Conservation (phyloP, 768 basidiomycete species). For the Leccinum subgranulosum region DNA sequence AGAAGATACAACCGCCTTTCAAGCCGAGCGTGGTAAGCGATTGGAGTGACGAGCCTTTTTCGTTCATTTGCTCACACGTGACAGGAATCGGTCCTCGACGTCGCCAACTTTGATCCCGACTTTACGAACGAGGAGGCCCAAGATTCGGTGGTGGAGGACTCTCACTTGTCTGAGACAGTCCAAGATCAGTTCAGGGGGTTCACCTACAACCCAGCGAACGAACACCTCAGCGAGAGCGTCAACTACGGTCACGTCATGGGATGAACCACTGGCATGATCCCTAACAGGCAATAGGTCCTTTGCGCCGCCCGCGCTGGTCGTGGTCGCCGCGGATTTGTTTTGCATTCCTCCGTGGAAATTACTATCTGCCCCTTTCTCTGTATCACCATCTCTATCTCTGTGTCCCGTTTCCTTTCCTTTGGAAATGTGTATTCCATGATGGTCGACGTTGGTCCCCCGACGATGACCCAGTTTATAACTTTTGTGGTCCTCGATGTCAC, state of each 20-base stretch:
- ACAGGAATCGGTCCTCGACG: conserved; percentile 89
- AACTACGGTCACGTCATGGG: conserved; percentile 48
- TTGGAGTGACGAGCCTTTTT: neutral
- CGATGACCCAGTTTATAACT: neutral
- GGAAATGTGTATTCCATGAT: neutral
- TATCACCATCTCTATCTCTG: neutral
- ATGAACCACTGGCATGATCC: conserved; percentile 20
- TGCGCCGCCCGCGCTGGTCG: conserved; percentile 20
- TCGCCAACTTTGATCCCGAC: conserved; percentile 96
- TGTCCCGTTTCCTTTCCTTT: neutral
- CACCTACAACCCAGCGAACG: conserved; percentile 83
- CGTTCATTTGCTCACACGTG: conserved; percentile 4
- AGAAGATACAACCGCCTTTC: conserved; percentile 97
- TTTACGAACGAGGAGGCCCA: conserved; percentile 94
- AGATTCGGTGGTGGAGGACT: conserved; percentile 95
- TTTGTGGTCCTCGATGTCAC: neutral
- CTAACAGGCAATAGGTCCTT: neutral
- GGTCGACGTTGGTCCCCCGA: neutral
- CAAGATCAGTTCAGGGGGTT: conserved; percentile 95
- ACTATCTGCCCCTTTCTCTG: neutral
- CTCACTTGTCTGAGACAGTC: conserved; percentile 89
- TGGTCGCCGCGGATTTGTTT: conserved; percentile 9
- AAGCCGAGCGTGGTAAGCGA: conserved; percentile 89
- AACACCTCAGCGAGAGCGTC: conserved; percentile 82
- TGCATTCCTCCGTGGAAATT: neutral